Evolutionary conservation across 2,329 filamentous ascomycete genomes (phyloP).

Genomic region (Calonectria pauciramosa): DNA sequence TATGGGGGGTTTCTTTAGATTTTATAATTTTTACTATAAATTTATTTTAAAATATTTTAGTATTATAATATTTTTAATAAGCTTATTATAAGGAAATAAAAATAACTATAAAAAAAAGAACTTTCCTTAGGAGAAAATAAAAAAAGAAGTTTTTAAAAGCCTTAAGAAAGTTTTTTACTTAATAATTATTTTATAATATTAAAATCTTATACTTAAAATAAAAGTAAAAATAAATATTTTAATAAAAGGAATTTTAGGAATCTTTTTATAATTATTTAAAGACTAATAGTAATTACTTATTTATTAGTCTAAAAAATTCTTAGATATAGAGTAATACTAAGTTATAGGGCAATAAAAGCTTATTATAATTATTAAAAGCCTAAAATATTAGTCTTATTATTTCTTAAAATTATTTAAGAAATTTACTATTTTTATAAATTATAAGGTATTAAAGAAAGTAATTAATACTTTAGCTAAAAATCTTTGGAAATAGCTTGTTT

Average conservation of each 20-base stretch:
- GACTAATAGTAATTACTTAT: background rate
- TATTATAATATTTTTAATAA: conserved; percentile 15
- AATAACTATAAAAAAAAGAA: conserved; percentile 6
- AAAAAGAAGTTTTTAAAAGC: background rate
- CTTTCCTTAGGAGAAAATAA: background rate
- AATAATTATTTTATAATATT: conserved; percentile 16
- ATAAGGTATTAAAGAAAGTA: conserved; percentile 6
- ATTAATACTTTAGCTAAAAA: background rate
- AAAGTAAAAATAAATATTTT: background rate
- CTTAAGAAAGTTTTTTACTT: conserved; percentile 5
- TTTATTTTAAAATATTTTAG: conserved; percentile 10
- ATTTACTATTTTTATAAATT: conserved; percentile 11
- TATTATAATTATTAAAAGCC: conserved; percentile 6
- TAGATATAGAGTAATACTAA: background rate
- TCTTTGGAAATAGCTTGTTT: background rate
- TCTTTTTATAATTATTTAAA: background rate
- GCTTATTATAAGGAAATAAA: conserved; percentile 1
- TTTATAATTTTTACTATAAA: conserved; percentile 20
- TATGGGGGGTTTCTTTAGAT: conserved; percentile 2
- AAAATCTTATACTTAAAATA: background rate
- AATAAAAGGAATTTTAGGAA: background rate
- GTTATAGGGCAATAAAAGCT: background rate
- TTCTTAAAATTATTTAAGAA: background rate
- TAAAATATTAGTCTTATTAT: background rate
- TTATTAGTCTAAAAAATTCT: background rate